phyloP scores from a whole-genome alignment of 495 filamentous ascomycete species.

The Chaetomium cochliodes region DNA sequence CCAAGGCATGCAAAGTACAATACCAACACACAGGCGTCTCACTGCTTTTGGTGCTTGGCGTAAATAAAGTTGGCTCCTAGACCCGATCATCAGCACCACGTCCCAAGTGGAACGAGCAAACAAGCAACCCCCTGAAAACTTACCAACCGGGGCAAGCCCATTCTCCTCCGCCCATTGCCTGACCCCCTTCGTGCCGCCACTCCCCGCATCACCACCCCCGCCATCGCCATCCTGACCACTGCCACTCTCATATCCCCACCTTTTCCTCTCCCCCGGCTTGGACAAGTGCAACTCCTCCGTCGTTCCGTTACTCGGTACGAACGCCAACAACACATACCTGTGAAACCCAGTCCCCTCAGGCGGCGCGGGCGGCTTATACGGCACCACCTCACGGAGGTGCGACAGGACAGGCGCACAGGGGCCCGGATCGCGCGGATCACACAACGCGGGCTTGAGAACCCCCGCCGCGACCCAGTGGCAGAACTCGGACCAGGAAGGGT shows the following conservation, averaged over 20 bases:
- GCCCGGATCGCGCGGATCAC: conserved; percentile 3
- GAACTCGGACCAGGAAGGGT: conserved; percentile 68
- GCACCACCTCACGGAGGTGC: conserved; percentile 48
- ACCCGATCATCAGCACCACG: conserved; percentile 4
- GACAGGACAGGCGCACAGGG: neutral
- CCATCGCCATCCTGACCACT: no score
- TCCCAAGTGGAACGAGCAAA: neutral
- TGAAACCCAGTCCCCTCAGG: conserved; percentile 66
- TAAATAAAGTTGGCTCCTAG: conserved; percentile 66
- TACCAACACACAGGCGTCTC: conserved; percentile 15
- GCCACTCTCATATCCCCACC: conserved; percentile 54
- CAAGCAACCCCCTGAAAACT: conserved; percentile 26
- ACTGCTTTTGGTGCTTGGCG: conserved; percentile 60
- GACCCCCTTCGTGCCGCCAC: conserved; percentile 52
- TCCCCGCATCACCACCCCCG: conserved; percentile 33
- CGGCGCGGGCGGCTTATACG: conserved; percentile 61
- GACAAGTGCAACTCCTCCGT: conserved; percentile 44
- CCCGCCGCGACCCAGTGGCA: conserved; percentile 64
- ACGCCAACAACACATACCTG: conserved; percentile 63
- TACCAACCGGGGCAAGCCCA: conserved; percentile 60
- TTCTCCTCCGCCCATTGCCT: conserved; percentile 63
- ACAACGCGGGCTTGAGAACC: conserved; percentile 31
- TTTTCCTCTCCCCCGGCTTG: conserved; percentile 57
- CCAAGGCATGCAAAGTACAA: no score
- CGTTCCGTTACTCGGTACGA: conserved; percentile 47